A percentile compares a stretch with the other conserved stretches of the same genome.
Conservation (phyloP, 371 early-diverging fungal genomes). For the Phascolomyces articulosus region DNA sequence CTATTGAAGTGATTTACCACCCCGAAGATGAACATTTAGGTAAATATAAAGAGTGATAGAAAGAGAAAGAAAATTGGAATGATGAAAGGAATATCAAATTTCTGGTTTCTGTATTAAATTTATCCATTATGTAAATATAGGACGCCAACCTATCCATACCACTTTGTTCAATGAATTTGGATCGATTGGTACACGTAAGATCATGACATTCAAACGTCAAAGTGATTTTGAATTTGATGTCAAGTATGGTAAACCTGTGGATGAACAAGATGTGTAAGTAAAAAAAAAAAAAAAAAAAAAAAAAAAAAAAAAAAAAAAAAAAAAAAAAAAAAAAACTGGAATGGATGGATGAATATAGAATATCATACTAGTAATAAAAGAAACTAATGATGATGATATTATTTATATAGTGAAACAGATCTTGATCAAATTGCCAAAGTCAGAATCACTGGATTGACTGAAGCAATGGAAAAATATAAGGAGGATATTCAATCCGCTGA, state of each 20-base stretch:
- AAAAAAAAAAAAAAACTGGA: no score
- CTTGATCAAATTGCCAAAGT: conserved; percentile 63
- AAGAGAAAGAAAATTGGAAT: not conserved
- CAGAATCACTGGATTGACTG: conserved; percentile 74
- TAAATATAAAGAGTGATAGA: conserved; percentile 3
- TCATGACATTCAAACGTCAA: conserved; percentile 81
- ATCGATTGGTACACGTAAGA: conserved; percentile 76
- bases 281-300: no score
- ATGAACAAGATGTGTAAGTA: conserved; percentile 36
- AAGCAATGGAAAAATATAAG: conserved; percentile 67
- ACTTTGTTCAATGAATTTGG: conserved; percentile 69
- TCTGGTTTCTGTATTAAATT: not conserved
- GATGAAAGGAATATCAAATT: not conserved
- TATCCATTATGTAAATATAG: not conserved
- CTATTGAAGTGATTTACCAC: conserved; percentile 77
- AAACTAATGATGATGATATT: not conserved
- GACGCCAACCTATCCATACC: conserved; percentile 35
- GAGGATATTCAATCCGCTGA: conserved; percentile 49
- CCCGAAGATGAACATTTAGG: conserved; percentile 57
- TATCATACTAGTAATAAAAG: conserved; percentile 3
- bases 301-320: no score
- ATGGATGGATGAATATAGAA: conserved; percentile 1
- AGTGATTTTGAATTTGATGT: conserved; percentile 82
- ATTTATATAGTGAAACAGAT: conserved; percentile 22
- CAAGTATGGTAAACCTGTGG: conserved; percentile 55